Percentiles rank a stretch among this genome's conserved stretches.
phyloP scores from a whole-genome alignment of 257 asterid species.

The Fraxinus pennsylvanica region DNA sequence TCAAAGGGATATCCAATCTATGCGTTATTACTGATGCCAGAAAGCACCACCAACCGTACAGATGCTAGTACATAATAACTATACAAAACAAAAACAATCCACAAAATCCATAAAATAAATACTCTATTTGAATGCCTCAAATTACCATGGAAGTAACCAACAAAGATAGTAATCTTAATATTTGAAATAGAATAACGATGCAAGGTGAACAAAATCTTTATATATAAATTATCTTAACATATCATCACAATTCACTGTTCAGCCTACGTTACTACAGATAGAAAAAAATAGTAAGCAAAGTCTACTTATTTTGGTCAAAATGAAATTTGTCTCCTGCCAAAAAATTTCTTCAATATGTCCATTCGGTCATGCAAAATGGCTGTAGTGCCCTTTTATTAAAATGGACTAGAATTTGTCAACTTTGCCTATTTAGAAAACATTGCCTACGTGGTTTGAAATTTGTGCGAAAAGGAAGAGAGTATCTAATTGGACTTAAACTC shows the following conservation, averaged over 20 bases:
- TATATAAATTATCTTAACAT: neutral
- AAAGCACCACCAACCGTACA: constrained; percentile 3
- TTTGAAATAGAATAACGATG: neutral
- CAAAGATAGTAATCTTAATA: neutral
- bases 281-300: neutral
- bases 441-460: neutral
- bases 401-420: neutral
- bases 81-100: neutral
- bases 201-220: neutral
- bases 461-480: neutral
- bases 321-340: neutral
- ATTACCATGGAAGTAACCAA: neutral
- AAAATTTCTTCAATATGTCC: neutral
- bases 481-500: too few relatives aligned
- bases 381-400: neutral
- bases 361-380: too few relatives aligned
- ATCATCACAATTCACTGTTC: constrained; percentile 1
- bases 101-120: neutral
- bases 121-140: neutral
- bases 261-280: neutral
- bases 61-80: neutral
- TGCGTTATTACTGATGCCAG: neutral
- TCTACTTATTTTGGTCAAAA: neutral
- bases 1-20: neutral
- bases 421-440: neutral